Evolutionary conservation across 164 flowering plant genomes (phyloP), one percentile per base, ranked within the genome.

Genomic region (Magnolia changhungtana): DNA sequence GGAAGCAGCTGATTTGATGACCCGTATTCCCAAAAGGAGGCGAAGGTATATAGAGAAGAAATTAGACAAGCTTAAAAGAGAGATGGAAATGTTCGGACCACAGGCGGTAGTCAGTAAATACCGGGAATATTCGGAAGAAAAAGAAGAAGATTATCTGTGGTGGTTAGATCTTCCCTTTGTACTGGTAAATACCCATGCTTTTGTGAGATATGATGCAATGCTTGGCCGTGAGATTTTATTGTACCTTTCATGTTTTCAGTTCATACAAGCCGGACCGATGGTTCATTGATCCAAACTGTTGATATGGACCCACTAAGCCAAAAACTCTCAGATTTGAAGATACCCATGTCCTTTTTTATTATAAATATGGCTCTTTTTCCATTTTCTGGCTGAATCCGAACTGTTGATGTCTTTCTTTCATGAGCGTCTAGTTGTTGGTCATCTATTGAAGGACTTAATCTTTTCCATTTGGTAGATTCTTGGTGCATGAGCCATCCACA

Each of bases 101-200:
- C 95, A 92, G 83, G 99, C 99, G 78, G 97, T 95, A 5, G 90
- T 88, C 73, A 90, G 91, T 88, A 93, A 95, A 82, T 95, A 95
- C 80, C 82, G 87, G 27, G 99, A 95, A 79, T 95, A 92, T 82
- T 89, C 84, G 64, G 97, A 92, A 72, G 93, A 89, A 65, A 83
- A 89, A 76, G 90, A 88, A 78, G 91, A 92, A 83, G 99, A 95
- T 82, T 91, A 88, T 80, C 79, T 93, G 1, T 95, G 99, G 99
- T 95, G 98, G 98, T 86, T 95, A 65, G 98, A 95, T 90, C 93
- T 95, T 80, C 96, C 92, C 3, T 84, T 68, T 85, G 84, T 93
- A 61, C 85, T 95, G 90, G 97, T 93, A 80, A 71, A 78, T 73
- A 58, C 75, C 6, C 50, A 31, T 68, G 45, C 19, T 45, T 55